Conservation (phyloP, 2,329 filamentous ascomycete genomes). For the Chrysosphaeria jannelii region DNA sequence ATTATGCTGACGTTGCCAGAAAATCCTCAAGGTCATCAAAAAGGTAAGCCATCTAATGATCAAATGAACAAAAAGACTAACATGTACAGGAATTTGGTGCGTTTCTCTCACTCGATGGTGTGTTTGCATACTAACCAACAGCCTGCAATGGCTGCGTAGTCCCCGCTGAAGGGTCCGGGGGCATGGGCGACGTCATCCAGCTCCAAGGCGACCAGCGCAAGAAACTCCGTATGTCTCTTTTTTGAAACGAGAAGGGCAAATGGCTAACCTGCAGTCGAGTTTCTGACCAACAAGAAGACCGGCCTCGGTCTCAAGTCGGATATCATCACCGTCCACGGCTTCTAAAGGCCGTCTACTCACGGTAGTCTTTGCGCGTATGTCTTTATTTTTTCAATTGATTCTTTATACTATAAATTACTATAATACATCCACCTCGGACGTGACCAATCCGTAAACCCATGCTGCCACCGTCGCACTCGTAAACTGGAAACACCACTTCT, state of each 20-base stretch:
- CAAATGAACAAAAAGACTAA: no score
- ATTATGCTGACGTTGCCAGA: slow-evolving; percentile 12
- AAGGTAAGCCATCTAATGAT: slow-evolving; percentile 30
- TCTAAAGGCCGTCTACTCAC: no score
- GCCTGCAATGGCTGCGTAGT: slow-evolving; percentile 6
- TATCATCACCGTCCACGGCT: slow-evolving; percentile 77
- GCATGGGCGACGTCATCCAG: slow-evolving; percentile 25
- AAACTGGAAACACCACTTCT: slow-evolving; percentile 34
- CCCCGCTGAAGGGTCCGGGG: slow-evolving; percentile 6
- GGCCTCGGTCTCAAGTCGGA: slow-evolving; percentile 82
- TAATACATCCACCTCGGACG: slow-evolving; percentile 25
- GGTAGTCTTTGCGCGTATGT: no score
- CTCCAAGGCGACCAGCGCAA: slow-evolving; percentile 95
- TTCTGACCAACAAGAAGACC: slow-evolving; percentile 85
- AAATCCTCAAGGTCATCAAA: slow-evolving; percentile 99
- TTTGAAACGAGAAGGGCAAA: not conserved
- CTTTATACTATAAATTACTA: no score
- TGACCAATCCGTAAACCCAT: slow-evolving; percentile 24
- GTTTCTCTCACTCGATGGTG: not conserved
- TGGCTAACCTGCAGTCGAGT: slow-evolving; percentile 39
- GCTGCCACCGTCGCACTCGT: slow-evolving; percentile 19
- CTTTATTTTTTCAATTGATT: no score
- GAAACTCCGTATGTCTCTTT: slow-evolving; percentile 4
- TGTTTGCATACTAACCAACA: slow-evolving; percentile 1
- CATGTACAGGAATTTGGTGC: slow-evolving; percentile 1